Conservation (phyloP, 345 rosid species). For the Gossypium sturtianum region DNA sequence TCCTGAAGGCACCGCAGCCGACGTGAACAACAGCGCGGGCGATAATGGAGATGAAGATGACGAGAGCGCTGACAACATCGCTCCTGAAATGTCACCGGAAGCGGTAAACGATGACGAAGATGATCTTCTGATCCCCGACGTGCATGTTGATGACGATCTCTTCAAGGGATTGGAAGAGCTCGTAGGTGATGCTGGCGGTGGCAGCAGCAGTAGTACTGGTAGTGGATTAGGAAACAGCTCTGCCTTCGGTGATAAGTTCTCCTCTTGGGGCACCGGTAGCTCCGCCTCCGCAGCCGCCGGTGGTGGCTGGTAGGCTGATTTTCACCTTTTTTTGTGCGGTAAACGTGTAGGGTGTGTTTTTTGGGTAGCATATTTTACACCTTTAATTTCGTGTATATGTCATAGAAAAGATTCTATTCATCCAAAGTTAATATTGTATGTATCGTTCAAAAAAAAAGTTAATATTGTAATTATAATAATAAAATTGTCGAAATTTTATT, state of each 20-base stretch:
- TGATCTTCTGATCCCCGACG: constrained; percentile 52
- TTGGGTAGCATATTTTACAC: constrained; percentile 14
- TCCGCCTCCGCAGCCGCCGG: constrained; percentile 22
- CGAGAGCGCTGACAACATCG: neutral
- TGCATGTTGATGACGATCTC: constrained; percentile 43
- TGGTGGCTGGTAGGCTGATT: constrained; percentile 12
- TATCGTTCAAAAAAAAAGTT: too few species aligned
- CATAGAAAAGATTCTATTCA: neutral
- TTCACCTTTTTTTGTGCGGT: neutral
- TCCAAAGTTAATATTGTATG: too few species aligned
- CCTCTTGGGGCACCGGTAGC: constrained; percentile 31
- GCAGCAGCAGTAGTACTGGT: neutral
- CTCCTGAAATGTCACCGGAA: constrained; percentile 20
- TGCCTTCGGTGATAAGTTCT: constrained; percentile 24
- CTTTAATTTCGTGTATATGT: neutral
- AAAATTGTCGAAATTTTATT: too few species aligned
- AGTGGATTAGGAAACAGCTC: constrained; percentile 5
- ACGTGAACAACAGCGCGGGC: too few species aligned
- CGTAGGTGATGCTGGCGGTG: neutral
- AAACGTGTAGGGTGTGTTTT: neutral
- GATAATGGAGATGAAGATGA: neutral
- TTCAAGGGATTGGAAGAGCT: constrained; percentile 29
- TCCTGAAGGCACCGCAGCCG: constrained; percentile 7
- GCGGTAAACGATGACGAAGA: constrained; percentile 13
- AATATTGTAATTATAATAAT: too few species aligned